Conservation (phyloP, 305 asterid species). For the Solanum hybrid region DNA sequence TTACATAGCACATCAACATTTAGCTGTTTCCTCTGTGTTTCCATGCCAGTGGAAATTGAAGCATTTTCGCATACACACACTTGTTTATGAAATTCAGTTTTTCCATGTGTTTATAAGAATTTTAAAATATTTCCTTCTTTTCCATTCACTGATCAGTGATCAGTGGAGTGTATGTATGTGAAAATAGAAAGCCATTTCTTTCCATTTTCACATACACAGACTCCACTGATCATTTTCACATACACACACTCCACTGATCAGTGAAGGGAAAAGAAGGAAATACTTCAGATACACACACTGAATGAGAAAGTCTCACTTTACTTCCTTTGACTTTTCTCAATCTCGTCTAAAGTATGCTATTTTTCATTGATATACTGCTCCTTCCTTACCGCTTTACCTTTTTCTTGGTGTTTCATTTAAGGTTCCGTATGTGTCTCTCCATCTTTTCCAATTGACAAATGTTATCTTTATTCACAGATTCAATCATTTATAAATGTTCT, state of each 20-base stretch:
- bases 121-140: not conserved
- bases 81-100: not conserved
- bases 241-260: not conserved
- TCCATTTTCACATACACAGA: not conserved
- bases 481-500: slow-evolving; percentile 49
- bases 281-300: not conserved
- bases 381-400: not conserved
- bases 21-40: not conserved
- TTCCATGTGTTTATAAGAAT: not conserved
- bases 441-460: not conserved
- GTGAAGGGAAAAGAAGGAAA: not conserved
- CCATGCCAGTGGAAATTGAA: not conserved
- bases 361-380: not conserved
- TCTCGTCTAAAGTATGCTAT: not conserved
- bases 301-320: not conserved
- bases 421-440: not conserved
- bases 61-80: not conserved
- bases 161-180: not conserved
- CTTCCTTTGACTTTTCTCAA: not conserved
- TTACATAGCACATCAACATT: not conserved
- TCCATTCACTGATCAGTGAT: not conserved
- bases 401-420: not conserved
- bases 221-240: not conserved
- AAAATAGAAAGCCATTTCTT: not conserved
- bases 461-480: slow-evolving; percentile 31